Conservation (phyloP, 495 filamentous ascomycete species). For the Tuber microsphaerosporum region DNA sequence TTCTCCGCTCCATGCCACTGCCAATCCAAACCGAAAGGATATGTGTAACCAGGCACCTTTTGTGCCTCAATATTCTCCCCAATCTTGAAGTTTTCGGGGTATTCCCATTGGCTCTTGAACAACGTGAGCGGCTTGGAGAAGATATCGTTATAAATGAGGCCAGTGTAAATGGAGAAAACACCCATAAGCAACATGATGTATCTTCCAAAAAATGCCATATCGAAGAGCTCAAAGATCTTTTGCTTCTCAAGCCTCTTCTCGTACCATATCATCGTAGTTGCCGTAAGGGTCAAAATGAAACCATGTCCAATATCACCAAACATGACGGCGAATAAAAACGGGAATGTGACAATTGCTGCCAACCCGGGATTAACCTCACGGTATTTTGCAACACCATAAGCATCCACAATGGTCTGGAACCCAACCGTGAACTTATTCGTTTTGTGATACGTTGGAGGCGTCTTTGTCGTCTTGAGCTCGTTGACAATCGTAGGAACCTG, state of each 20-base stretch:
- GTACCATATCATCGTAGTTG: conserved; percentile 86
- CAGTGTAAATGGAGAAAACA: conserved; percentile 91
- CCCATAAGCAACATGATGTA: conserved; percentile 99
- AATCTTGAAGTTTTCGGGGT: conserved; percentile 59
- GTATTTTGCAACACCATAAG: conserved; percentile 95
- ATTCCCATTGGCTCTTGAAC: conserved; percentile 83
- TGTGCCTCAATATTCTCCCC: conserved; percentile 57
- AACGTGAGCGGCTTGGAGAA: conserved; percentile 88
- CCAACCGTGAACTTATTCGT: conserved; percentile 97
- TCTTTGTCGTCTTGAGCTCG: conserved; percentile 91
- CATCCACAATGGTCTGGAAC: conserved; percentile 98
- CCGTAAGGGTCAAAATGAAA: conserved; percentile 69
- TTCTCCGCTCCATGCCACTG: conserved; percentile 94
- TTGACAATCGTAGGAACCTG: conserved; percentile 97
- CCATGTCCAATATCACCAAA: conserved; percentile 96
- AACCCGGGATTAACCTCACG: conserved; percentile 93
- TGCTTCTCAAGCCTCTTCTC: conserved; percentile 76
- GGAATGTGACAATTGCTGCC: conserved; percentile 91
- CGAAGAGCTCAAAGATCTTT: conserved; percentile 87
- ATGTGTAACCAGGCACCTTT: conserved; percentile 62
- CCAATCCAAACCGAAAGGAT: conserved; percentile 95
- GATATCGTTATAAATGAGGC: conserved; percentile 93
- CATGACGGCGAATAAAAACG: conserved; percentile 98
- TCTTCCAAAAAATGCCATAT: conserved; percentile 96
- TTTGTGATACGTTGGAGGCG: conserved; percentile 88